Conservation (phyloP, 1,139 yeast species). For the Meyerozyma guilliermondii region DNA sequence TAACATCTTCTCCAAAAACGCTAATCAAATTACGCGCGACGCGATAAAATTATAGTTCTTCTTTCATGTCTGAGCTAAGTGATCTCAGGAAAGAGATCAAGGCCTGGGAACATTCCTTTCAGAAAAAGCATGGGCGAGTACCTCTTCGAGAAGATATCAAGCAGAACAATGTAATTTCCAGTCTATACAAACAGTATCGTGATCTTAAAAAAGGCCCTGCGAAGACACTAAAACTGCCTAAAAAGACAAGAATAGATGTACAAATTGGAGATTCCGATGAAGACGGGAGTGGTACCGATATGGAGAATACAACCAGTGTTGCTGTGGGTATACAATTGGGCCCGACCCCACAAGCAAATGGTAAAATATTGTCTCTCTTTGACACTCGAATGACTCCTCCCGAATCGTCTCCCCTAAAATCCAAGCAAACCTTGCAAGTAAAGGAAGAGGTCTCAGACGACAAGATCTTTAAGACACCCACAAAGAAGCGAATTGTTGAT, state of each 20-base stretch:
- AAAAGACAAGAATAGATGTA: constrained; percentile 4
- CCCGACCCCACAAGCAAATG: constrained; percentile 74
- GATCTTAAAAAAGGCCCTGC: constrained; percentile 15
- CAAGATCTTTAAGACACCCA: constrained; percentile 29
- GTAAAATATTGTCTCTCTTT: constrained; percentile 62
- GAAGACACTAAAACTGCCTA: background rate
- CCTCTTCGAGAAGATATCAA: constrained; percentile 56
- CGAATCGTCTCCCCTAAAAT: constrained; percentile 37
- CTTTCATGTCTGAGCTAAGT: constrained; percentile 6
- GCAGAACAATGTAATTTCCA: constrained; percentile 34
- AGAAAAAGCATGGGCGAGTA: constrained; percentile 32
- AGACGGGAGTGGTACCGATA: constrained; percentile 4
- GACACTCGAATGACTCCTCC: constrained; percentile 49
- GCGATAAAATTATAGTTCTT: constrained; percentile 1
- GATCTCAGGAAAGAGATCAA: constrained; percentile 45
- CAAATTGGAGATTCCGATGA: constrained; percentile 3
- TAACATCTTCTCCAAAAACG: background rate
- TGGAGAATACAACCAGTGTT: background rate
- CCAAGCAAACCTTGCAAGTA: background rate
- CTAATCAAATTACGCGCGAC: constrained; percentile 1
- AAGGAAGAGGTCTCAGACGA: constrained; percentile 5
- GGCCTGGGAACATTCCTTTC: constrained; percentile 57
- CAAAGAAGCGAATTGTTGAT: constrained; percentile 16
- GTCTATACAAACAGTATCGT: constrained; percentile 42
- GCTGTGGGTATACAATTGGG: constrained; percentile 43